Conservation (phyloP, 192 early-diverging fungal genomes). For the Gryganskiella cystojenkinii region DNA sequence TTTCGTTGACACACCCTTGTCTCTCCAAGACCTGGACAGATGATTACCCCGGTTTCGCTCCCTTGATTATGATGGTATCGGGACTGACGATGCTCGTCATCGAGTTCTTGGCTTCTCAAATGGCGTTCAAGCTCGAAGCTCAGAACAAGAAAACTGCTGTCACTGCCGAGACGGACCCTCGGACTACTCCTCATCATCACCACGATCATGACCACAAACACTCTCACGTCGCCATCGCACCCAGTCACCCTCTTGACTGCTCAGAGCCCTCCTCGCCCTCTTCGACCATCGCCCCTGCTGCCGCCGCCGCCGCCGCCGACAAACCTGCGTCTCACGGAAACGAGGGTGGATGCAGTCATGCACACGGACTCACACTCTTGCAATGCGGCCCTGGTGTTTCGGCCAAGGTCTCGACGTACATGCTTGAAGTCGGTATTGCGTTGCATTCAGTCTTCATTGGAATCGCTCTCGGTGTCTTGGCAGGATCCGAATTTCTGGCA, state of each 20-base stretch:
- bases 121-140: constrained; percentile 35
- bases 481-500: constrained; percentile 68
- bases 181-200: too few relatives aligned
- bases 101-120: constrained; percentile 60
- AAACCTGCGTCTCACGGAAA: too few relatives aligned
- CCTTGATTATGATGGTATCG: constrained; percentile 75
- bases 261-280: constrained; percentile 8
- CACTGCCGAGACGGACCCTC: neutral
- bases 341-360: constrained; percentile 29
- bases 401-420: constrained; percentile 67
- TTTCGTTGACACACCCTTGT: constrained; percentile 67
- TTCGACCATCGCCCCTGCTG: neutral
- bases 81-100: constrained; percentile 75
- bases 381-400: constrained; percentile 47
- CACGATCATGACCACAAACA: constrained; percentile 9
- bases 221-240: neutral
- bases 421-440: constrained; percentile 75
- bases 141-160: constrained; percentile 15
- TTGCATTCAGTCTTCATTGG: constrained; percentile 78
- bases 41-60: constrained; percentile 66
- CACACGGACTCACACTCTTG: constrained; percentile 33
- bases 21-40: constrained; percentile 60
- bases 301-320: neutral
- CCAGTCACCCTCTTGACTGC: constrained; percentile 44
- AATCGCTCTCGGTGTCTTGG: constrained; percentile 70